Base-by-base conservation (phyloP, 352 stramenopile species). In the Globisporangium solare region DNA sequence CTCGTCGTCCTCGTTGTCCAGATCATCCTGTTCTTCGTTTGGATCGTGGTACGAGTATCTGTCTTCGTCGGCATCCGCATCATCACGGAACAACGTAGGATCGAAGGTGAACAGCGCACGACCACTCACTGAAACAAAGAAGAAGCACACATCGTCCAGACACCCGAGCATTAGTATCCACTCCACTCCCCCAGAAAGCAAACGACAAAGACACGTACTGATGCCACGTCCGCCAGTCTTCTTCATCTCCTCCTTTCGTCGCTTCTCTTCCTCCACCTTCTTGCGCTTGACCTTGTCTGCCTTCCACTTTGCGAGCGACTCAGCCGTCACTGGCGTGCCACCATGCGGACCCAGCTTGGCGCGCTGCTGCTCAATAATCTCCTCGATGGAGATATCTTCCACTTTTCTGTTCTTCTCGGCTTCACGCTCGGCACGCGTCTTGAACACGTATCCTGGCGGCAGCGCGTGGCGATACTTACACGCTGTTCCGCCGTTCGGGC, bases 351-450 rank as follows among this genome's bases (percentile, higher is more conserved):
- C 88, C 18, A 97, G 70, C 67, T 90, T 92, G 20, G 87, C 80
- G 41, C 89, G 85, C 67, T 95, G 83, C 70, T 94, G 69, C 70
- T 96, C 88, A 46, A 96, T 96, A 50, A 95, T 95, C 67, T 96
- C 88, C 56, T 95, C 83, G 47, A 94, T 94, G 13, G 84, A 92
- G 49, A 96, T 74, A 20, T 95, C 86, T 3, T 78, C 73, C 24
- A 86, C 78, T 70, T 93, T 92, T 18, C 89, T 93, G 56, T 68
- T 61, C 63, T 92, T 92, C 62, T 94, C 81, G 4, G 79, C 74
- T 6, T 95, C 88, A 45, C 86, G 86, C 13, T 96, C 83, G 51
- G 86, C 87, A 58, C 86, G 90, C 12, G 83, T 89, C 70, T 95
- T 95, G 67, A 88, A 96, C 20, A 95, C 82, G 52, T 93, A 96